These are phyloP conservation scores for Cylindrotheca fusiformis DNA, from an alignment of 108 stramenopile species.

Conservation along the genomic window DNA sequence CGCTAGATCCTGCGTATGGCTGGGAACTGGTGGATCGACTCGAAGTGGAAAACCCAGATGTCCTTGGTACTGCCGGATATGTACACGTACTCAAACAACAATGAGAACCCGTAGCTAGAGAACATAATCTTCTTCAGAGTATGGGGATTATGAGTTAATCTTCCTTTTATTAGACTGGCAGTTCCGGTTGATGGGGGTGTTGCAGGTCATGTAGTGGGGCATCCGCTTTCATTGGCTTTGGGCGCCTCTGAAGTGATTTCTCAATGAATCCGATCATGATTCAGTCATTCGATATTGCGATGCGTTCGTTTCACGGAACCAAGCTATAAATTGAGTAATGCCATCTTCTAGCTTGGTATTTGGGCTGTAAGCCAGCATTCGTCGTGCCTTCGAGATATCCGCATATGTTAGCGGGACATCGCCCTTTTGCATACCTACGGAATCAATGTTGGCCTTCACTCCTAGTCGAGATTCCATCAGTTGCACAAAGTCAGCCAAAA, in stretches of 20 bases:
- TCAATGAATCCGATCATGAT: no score
- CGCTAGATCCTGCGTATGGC: slow-evolving; percentile 57
- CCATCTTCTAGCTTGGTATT: slow-evolving; percentile 76
- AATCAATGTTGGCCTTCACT: slow-evolving; percentile 63
- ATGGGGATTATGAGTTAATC: no score
- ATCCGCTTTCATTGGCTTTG: no score
- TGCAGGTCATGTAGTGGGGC: no score
- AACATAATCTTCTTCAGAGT: no score
- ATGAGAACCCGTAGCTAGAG: no score
- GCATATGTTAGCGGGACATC: slow-evolving; percentile 87
- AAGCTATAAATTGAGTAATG: slow-evolving; percentile 64
- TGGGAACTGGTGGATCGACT: slow-evolving; percentile 67
- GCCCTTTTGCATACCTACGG: slow-evolving; percentile 84
- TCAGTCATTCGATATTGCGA: slow-evolving; percentile 25
- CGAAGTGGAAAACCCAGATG: slow-evolving; percentile 75
- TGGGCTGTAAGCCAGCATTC: slow-evolving; percentile 75
- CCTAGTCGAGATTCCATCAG: slow-evolving; percentile 73
- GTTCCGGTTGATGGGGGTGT: no score
- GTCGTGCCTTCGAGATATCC: slow-evolving; percentile 69
- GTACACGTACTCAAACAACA: slow-evolving; percentile 30
- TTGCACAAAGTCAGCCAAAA: slow-evolving; percentile 75
- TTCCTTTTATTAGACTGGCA: no score
- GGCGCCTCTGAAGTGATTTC: no score
- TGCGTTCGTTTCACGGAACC: slow-evolving; percentile 46
- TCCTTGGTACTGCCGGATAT: slow-evolving; percentile 64